These are phyloP conservation scores for Dendrocalamus sinicus DNA, from an alignment of 176 grass and related monocot species.

Conservation along the genomic window DNA sequence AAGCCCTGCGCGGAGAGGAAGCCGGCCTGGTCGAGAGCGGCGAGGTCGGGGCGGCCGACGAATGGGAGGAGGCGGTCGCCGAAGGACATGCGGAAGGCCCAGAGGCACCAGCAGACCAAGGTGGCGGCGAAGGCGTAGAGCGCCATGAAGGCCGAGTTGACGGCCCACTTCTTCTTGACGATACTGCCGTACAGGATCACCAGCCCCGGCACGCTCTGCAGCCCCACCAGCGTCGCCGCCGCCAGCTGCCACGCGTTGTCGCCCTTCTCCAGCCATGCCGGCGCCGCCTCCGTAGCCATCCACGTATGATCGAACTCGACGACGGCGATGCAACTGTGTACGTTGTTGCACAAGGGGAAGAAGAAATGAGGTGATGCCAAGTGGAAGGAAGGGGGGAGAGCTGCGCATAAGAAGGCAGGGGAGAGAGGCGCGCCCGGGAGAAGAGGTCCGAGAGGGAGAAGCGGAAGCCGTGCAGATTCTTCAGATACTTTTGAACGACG, in stretches of 20 bases:
- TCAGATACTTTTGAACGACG: background rate
- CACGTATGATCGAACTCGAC: background rate
- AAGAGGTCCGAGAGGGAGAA: conserved; percentile 29
- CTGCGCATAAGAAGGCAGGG: conserved; percentile 31
- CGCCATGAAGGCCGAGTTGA: too few species aligned
- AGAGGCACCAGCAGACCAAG: conserved; percentile 67
- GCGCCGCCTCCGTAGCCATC: conserved; percentile 56
- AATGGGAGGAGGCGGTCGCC: conserved; percentile 60
- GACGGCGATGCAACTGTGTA: background rate
- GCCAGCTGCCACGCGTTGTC: conserved; percentile 82
- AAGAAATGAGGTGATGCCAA: conserved; percentile 32
- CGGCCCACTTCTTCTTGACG: too few species aligned
- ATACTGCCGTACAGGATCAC: too few species aligned
- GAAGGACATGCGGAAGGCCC: conserved; percentile 85
- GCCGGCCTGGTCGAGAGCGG: conserved; percentile 44
- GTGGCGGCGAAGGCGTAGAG: background rate
- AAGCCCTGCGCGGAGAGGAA: conserved; percentile 66
- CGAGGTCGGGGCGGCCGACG: conserved; percentile 62
- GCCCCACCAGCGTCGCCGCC: conserved; percentile 72
- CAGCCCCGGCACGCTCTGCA: conserved; percentile 65
- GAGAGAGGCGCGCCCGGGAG: conserved; percentile 13
- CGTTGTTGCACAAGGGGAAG: background rate
- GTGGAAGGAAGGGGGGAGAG: background rate
- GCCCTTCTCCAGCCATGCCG: conserved; percentile 73
- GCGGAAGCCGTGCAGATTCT: conserved; percentile 37